Base-by-base conservation (phyloP, 176 grass and related monocot genomes). In the Oropetium thomaeum region DNA sequence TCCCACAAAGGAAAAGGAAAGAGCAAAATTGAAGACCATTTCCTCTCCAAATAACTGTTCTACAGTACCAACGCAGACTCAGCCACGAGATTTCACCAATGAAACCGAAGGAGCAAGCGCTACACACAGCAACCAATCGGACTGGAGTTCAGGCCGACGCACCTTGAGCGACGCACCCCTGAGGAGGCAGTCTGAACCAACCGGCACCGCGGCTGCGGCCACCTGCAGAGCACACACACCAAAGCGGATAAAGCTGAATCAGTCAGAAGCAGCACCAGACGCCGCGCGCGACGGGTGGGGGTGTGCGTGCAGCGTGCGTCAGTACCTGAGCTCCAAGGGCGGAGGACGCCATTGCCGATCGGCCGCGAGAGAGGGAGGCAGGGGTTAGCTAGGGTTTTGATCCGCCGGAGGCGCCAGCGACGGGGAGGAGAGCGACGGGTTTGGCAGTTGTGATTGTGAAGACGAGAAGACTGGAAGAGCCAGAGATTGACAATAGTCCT, bases 331-430 rank as follows among this genome's bases (percentile, higher is more conserved):
- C 20, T 27, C 74, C 74, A 42, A 87, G 67, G 14, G 41, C 67
- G 52, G 31, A 38, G 51, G 40, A 61, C 30, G 74, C 79, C 85
- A 83, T 87, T 25, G 74, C 32, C 23, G 39, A 17, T 7, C 27
- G 22, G 55, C 10, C 38, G 37, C 8, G 60, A 40, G 29, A 30
- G 79, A 38, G n/a, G 26, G 45, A 19, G 5, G 28, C 30, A 43
- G 59, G 84, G 67, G 39, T 87, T 82, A 10, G 58, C 8, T 82
- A 77, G 66, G 85, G 79, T 51, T 87, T 82, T 60, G 73, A 87
- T 77, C 73, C 8, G 79, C 54, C 25, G 79, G 67, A 29, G 27
- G 27, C 39, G 57, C 38, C 37, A 81, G 71, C 71, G 64, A 81
- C 65, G 35, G 29, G 29, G 48, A 71, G 78, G 25, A 25, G 51